A percentile compares a stretch with the other conserved stretches of the same genome.
phyloP scores from a whole-genome alignment of 345 rosid species.

The Syzygium jambos region DNA sequence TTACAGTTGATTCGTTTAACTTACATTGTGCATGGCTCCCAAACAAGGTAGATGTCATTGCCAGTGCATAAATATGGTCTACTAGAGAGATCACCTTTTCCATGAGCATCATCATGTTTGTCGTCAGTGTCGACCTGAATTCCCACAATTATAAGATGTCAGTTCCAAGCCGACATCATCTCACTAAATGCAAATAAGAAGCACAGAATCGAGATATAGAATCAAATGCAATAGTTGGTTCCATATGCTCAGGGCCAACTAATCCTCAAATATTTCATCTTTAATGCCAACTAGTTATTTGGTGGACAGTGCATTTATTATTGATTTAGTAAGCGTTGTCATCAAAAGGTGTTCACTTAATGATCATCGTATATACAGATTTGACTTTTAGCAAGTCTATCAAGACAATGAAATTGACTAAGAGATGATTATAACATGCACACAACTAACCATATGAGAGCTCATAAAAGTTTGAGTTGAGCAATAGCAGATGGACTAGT shows the following conservation, averaged over 20 bases:
- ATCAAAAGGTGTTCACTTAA: neutral
- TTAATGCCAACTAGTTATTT: neutral
- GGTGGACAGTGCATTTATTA: neutral
- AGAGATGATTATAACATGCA: neutral
- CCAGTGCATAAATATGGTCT: conserved; percentile 89
- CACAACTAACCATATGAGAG: neutral
- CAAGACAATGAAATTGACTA: neutral
- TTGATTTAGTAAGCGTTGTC: neutral
- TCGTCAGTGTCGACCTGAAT: conserved; percentile 29
- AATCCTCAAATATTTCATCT: neutral
- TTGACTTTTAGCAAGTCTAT: neutral
- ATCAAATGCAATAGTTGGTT: neutral
- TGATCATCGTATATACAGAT: neutral
- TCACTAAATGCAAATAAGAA: neutral
- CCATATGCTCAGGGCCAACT: neutral
- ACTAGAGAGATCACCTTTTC: conserved; percentile 9
- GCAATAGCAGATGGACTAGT: neutral
- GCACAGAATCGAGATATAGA: neutral
- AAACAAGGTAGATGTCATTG: conserved; percentile 66
- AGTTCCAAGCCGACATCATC: neutral
- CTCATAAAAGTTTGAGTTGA: neutral
- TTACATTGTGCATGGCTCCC: conserved; percentile 91
- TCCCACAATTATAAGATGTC: neutral
- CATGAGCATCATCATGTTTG: conserved; percentile 15
- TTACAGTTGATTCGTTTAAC: conserved; percentile 7